phyloP scores from a whole-genome alignment of 139 green algal species.

The Desmodesmus armatus region DNA sequence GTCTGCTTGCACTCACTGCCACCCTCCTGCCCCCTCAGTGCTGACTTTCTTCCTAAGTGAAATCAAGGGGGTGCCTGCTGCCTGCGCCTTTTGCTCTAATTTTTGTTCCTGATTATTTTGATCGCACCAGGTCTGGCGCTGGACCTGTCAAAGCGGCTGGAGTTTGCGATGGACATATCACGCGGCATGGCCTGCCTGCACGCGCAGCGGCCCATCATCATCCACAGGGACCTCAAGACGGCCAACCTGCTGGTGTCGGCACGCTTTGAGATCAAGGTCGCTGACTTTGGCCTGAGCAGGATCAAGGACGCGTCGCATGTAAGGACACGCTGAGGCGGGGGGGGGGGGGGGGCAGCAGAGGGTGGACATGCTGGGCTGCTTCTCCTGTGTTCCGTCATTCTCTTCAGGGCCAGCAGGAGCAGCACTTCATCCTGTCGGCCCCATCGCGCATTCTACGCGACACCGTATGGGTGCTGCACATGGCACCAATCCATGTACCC shows the following conservation, averaged over 20 bases:
- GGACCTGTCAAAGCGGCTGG: slow-evolving; percentile 42
- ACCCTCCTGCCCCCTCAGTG: not conserved
- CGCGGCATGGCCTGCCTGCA: slow-evolving; percentile 71
- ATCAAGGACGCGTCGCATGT: slow-evolving; percentile 70
- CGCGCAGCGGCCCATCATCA: slow-evolving; percentile 64
- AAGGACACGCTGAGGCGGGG: too few species aligned
- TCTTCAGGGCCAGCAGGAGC: not conserved
- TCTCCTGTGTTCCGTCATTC: not conserved
- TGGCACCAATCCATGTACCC: too few species aligned
- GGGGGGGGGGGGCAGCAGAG: too few species aligned
- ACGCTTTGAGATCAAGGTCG: slow-evolving; percentile 70
- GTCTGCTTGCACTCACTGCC: not conserved
- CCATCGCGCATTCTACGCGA: too few species aligned
- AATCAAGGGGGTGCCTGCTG: too few species aligned
- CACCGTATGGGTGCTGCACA: not conserved
- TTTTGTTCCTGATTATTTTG: too few species aligned
- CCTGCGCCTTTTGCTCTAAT: too few species aligned
- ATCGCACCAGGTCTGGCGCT: slow-evolving; percentile 28
- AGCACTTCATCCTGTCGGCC: too few species aligned
- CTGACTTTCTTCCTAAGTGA: too few species aligned
- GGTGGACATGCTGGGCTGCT: too few species aligned
- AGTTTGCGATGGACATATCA: slow-evolving; percentile 70
- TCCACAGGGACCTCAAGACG: slow-evolving; percentile 71
- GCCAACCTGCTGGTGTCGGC: slow-evolving; percentile 73
- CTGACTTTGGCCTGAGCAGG: slow-evolving; percentile 67